Evolutionary conservation across 2,329 filamentous ascomycete species (phyloP), one percentile per base, ranked within the genome.

Genomic region (Stagonosporopsis vannaccii): DNA sequence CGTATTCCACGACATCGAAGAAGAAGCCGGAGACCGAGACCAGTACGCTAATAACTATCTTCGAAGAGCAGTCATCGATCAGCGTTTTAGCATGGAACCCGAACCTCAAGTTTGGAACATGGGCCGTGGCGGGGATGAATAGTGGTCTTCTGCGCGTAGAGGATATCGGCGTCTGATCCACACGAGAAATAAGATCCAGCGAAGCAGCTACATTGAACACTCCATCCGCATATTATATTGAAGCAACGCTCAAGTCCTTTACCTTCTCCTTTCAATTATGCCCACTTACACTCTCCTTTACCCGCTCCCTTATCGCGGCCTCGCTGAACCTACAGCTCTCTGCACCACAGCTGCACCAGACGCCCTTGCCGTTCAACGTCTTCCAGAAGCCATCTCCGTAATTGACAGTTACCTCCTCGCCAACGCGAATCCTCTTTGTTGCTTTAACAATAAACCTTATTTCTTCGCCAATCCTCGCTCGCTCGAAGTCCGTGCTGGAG

Each of bases 121-220:
- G 81, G 81, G 81, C 81, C 6, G 79, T 79, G 5, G 81, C 81
- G 17, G 81, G 80, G 2, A 77, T 79, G 70, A 80, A 75, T 2
- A 76, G 76, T 68, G 81, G 81, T 9, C 60, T 83, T 53, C 53
- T 83, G 33, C 78, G 81, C 47, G 77, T 83, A 0, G 81, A 83
- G 64, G 81, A 84, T 68, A 53, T 84, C 33, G 68, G 66, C 1
- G 65, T 73, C 4, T 72, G 53, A 47, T 6, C 4, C 6, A 42
- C n/a, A 17, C 15, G 13, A 4, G 8, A 12, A 1, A 19, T 20
- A 25, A 40, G 30, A 4, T 6, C 30, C 7, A 32, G 11, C 12
- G 20, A 15, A 25, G 9, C 35, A 37, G 2, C 3, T 12, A 11
- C 17, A 37, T 37, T 8, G 11, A 36, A 20, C 17, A 36, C 9